Evolutionary conservation across 2,329 filamentous ascomycete genomes (phyloP), one percentile per base, ranked within the genome.

Genomic region (Chalaropsis ovoidea): DNA sequence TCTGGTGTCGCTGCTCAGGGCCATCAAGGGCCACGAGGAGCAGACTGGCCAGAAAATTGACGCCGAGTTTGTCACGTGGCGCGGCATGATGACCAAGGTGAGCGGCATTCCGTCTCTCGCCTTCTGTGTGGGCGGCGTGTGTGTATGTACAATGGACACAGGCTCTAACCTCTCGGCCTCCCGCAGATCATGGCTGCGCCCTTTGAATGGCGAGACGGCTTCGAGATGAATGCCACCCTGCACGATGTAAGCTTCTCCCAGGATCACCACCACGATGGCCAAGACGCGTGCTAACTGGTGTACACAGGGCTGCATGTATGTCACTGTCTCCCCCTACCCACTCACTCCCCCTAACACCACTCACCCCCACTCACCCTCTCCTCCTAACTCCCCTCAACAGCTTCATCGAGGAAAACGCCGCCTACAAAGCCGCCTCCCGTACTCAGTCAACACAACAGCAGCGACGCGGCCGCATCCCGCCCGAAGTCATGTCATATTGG

Each of bases 21-120:
- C 91, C 0, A 84, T 99, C 58, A 79, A 85, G 61, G 81, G 82
- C 31, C 80, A 89, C 69, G 94, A 97, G 75, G 80, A 86, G 73
- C 79, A 85, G 69, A 83, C 81, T 0, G 82, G 83, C 1, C 80
- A 83, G 71, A 86, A 82, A 72, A 85, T 87, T 41, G 86, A 91
- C 68, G 87, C 88, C 1, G 85, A 95, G 70, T 74, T 97, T 58
- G 81, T 97, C 63, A 97, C 93, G 1, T 99, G 93, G 93, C 81
- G 94, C 71, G 94, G 94, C 45, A 96, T 97, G 90, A 92, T 99
- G 87, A 97, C 94, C 69, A 99, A 96, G 81, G 90, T 92, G 3
- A 58, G 54, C 43, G 2, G 15, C 42, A 24, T 62, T 62, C 17
- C 35, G 35, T 49, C 27, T 58, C 5, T 47, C 15, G 17, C n/a